Base-by-base conservation (phyloP, 306 rosid genomes). In the Ochetophila trinervis region DNA sequence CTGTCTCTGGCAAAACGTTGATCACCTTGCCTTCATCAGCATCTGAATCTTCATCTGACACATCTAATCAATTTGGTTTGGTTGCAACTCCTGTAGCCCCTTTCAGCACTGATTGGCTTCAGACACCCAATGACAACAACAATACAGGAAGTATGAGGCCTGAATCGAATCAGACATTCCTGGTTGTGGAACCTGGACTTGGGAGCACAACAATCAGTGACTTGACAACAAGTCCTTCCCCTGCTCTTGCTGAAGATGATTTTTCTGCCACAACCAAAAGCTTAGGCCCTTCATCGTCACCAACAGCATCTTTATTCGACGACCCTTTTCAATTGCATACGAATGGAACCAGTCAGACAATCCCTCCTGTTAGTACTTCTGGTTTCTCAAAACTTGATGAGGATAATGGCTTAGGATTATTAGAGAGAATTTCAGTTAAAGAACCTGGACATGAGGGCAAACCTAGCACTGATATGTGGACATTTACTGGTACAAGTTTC, bases 391-490 rank as follows among this genome's bases (percentile, higher is more conserved):
- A 30, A 67, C 49, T 50, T 24, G 19, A 49, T 36, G 32, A 44
- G 2, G 27, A 37, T 23, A 54, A 40, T 70, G 63, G 40, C 70
- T 59, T 49, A 50, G 48, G 20, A 21, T 17, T 6, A n/a, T 64
- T 32, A 1, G 60, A 20, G 23, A 17, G 35, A 24, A 14, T 58
- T 17, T n/a, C 42, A 53, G 60, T 17, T 30, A 27, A 62, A 16
- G 80, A 70, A 64, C 72, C 66, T 76, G 66, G 20, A 48, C 22
- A 62, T 45, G 76, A 40, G 66, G 59, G 48, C 51, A 30, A 49
- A 49, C 53, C 17, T 35, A 37, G 63, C 15, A 63, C 14, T 24
- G 50, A 63, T 57, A 11, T 52, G 22, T 72, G 6, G 30, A 37
- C 65, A 60, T 30, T 37, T 48, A 15, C 40, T 53, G 34, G 52